These are phyloP conservation scores for Phytophthora citrophthora DNA, from an alignment of 352 stramenopile genomes.

Conservation along the genomic window DNA sequence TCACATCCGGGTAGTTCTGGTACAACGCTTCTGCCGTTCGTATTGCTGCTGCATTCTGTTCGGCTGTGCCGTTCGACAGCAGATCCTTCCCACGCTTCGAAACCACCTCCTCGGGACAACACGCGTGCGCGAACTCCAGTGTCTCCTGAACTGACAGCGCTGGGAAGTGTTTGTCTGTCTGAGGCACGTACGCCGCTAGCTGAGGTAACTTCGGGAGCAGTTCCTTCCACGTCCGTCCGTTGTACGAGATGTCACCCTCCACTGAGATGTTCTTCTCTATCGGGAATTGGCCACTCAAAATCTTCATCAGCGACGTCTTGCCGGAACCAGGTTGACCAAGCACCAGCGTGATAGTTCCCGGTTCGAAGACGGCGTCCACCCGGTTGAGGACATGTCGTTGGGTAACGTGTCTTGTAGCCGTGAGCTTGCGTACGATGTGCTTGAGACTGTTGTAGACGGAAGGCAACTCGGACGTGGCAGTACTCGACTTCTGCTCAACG, in stretches of 20 bases:
- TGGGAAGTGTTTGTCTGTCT: constrained; percentile 36
- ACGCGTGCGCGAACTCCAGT: constrained; percentile 33
- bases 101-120: constrained; percentile 38
- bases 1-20: constrained; percentile 32
- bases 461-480: constrained; percentile 26
- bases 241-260: constrained; percentile 43
- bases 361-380: constrained; percentile 44
- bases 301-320: constrained; percentile 50
- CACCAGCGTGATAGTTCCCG: constrained; percentile 44
- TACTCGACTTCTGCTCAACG: constrained; percentile 2
- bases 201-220: constrained; percentile 24
- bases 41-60: constrained; percentile 28
- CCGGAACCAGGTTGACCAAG: constrained; percentile 45
- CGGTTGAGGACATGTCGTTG: constrained; percentile 35
- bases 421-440: constrained; percentile 22
- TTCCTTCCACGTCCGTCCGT: constrained; percentile 20
- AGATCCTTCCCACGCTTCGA: constrained; percentile 51
- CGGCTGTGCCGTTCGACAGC: constrained; percentile 33
- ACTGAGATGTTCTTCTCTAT: constrained; percentile 31
- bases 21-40: constrained; percentile 14
- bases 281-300: constrained; percentile 39
- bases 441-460: constrained; percentile 37
- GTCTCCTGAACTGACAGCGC: constrained; percentile 39
- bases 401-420: constrained; percentile 7
- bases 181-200: constrained; percentile 29